Percentiles rank a stretch among this genome's conserved stretches.
Conservation (phyloP, 257 asterid species). For the Prunella vulgaris region DNA sequence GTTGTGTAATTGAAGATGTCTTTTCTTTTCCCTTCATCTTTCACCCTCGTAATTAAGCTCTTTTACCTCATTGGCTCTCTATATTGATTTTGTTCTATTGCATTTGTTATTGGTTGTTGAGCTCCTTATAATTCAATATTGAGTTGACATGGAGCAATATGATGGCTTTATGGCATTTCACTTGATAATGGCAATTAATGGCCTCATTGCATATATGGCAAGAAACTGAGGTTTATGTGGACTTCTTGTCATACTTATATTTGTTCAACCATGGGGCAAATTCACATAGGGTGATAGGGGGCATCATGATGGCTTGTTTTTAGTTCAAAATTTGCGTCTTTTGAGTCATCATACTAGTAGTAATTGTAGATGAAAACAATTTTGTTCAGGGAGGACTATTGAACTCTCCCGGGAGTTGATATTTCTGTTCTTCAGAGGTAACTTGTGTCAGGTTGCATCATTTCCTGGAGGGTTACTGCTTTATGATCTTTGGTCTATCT, state of each 20-base stretch:
- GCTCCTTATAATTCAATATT: constrained; percentile 2
- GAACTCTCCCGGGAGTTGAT: constrained; percentile 91
- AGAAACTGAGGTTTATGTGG: not conserved
- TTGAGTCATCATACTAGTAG: constrained; percentile 39
- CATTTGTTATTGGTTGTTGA: not conserved
- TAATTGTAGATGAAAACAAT: constrained; percentile 71
- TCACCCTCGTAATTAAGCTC: not conserved
- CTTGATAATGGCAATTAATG: not conserved
- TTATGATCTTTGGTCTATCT: constrained; percentile 19
- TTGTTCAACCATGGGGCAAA: constrained; percentile 3
- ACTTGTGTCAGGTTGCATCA: constrained; percentile 50
- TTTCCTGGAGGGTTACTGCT: constrained; percentile 27
- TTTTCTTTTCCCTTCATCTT: not conserved
- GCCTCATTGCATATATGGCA: not conserved
- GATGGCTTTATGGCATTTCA: not conserved
- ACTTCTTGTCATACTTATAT: constrained; percentile 6
- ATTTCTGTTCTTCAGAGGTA: constrained; percentile 69
- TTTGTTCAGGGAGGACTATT: constrained; percentile 92
- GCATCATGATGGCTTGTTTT: constrained; percentile 1
- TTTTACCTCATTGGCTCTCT: not conserved
- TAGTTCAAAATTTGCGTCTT: constrained; percentile 25
- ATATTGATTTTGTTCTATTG: not conserved
- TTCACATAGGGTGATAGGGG: constrained; percentile 9
- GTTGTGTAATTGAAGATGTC: not conserved
- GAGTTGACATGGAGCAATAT: not conserved